These are phyloP conservation scores for Rutstroemia sp. DNA, from an alignment of 2,329 filamentous ascomycete species.

Conservation along the genomic window DNA sequence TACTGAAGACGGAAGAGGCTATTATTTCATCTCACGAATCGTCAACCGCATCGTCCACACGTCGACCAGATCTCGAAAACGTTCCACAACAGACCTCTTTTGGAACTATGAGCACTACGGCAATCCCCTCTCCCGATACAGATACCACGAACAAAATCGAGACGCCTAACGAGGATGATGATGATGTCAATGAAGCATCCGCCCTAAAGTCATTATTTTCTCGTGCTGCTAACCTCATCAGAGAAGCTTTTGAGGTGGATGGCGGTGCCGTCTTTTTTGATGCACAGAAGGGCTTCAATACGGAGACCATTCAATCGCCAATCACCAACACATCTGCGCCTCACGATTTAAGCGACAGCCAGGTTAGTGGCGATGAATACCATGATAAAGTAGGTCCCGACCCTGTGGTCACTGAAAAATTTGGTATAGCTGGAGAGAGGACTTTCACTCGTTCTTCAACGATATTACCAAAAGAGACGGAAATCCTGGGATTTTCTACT, in stretches of 20 bases:
- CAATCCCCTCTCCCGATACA: slow-evolving; percentile 15
- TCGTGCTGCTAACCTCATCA: slow-evolving; percentile 28
- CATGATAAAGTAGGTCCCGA: background rate
- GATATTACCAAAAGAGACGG: slow-evolving; percentile 14
- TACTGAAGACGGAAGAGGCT: slow-evolving; percentile 15
- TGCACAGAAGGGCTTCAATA: slow-evolving; percentile 25
- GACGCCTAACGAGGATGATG: slow-evolving; percentile 15
- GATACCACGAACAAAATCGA: slow-evolving; percentile 3
- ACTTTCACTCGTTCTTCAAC: background rate
- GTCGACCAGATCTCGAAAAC: slow-evolving; percentile 11
- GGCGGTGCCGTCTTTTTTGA: slow-evolving; percentile 29
- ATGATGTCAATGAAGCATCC: slow-evolving; percentile 21
- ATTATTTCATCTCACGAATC: slow-evolving; percentile 6
- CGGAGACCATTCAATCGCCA: background rate
- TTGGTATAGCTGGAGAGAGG: background rate
- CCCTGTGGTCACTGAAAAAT: background rate
- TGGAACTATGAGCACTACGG: slow-evolving; percentile 13
- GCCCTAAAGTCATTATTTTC: slow-evolving; percentile 25
- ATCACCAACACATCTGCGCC: background rate
- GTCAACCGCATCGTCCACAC: background rate
- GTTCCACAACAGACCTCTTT: slow-evolving; percentile 15
- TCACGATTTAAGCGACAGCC: slow-evolving; percentile 6
- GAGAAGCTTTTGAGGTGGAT: slow-evolving; percentile 29
- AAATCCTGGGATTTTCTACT: slow-evolving; percentile 29
- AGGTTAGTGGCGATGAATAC: slow-evolving; percentile 2